Conservation (phyloP, 139 green algal genomes). For the Pleodorina starrii region DNA sequence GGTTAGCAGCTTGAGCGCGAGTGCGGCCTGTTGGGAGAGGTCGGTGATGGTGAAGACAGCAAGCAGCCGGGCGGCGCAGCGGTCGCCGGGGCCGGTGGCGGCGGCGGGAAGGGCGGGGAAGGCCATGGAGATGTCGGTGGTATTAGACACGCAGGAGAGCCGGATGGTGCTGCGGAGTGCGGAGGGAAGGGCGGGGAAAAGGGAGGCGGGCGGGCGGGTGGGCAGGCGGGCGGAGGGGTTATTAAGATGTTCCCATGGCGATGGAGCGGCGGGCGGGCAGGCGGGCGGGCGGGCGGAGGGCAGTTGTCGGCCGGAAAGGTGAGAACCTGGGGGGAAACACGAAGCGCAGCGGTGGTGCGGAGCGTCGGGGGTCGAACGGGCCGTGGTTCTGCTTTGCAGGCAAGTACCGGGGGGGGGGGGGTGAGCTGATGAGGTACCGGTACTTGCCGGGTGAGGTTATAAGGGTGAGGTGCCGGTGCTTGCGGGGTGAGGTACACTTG, state of each 20-base stretch:
- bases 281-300: too few species aligned
- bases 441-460: too few species aligned
- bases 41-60: background rate
- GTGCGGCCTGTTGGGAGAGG: background rate
- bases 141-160: background rate
- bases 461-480: too few species aligned
- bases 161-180: constrained; percentile 21
- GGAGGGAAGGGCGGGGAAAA: background rate
- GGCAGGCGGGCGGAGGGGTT: background rate
- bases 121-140: background rate
- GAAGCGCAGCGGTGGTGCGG: too few species aligned
- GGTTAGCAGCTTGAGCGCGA: constrained; percentile 7
- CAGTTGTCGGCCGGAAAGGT: background rate
- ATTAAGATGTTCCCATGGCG: too few species aligned
- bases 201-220: background rate
- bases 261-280: too few species aligned
- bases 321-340: too few species aligned
- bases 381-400: too few species aligned
- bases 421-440: too few species aligned
- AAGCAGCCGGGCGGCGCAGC: background rate
- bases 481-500: too few species aligned
- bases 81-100: constrained; percentile 14
- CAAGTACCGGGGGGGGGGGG: too few species aligned
- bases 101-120: constrained; percentile 38
- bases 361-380: too few species aligned